Evolutionary conservation across 306 rosid genomes (phyloP).

Genomic region (Castanea sativa): DNA sequence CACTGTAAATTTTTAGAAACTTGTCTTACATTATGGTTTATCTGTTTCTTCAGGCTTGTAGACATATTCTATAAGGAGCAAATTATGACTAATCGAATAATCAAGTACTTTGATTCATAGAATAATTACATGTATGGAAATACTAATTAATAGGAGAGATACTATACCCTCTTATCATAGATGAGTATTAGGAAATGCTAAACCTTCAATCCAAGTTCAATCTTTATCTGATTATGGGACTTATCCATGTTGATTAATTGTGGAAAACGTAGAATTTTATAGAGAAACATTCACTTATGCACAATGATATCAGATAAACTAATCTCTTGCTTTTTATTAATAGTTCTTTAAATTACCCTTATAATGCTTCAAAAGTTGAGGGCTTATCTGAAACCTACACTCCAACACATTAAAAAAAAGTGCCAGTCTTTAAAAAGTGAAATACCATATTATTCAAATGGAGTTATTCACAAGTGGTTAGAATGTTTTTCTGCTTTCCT

Average conservation of each 20-base stretch:
- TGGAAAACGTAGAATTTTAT: not conserved
- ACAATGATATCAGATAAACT: not conserved
- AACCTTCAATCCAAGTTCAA: not conserved
- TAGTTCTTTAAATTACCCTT: too few species aligned
- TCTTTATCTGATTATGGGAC: not conserved
- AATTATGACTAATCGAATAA: not conserved
- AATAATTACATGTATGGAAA: not conserved
- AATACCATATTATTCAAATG: too few species aligned
- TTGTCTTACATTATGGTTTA: not conserved
- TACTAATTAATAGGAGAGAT: not conserved
- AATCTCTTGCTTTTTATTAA: not conserved
- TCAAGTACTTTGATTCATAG: not conserved
- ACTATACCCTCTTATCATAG: not conserved
- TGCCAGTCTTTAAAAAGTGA: too few species aligned
- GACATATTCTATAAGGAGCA: not conserved
- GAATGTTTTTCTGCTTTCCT: not conserved
- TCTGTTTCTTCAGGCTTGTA: not conserved
- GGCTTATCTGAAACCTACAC: too few species aligned
- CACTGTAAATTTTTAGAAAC: constrained; percentile 44
- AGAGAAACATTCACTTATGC: not conserved
- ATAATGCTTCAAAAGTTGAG: too few species aligned
- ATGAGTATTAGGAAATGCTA: not conserved
- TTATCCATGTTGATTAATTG: not conserved
- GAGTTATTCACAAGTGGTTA: too few species aligned
- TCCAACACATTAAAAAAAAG: too few species aligned